These are phyloP conservation scores for Rhodofomes roseus DNA, from an alignment of 1,284 basidiomycete species.

Conservation along the genomic window DNA sequence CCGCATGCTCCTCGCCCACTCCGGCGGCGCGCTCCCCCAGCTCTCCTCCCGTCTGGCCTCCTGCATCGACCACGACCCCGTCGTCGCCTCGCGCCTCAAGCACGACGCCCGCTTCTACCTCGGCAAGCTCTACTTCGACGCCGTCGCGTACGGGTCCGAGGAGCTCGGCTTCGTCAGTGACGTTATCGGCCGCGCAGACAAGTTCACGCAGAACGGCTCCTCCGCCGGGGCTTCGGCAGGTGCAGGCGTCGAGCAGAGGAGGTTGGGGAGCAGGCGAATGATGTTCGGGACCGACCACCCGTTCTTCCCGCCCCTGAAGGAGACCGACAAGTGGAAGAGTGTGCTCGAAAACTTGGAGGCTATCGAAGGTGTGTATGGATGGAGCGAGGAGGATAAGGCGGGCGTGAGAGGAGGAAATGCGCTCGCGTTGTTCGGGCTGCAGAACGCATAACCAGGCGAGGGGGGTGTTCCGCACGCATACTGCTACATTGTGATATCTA, in stretches of 20 bases:
- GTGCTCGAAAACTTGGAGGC: slow-evolving; percentile 82
- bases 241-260: slow-evolving; percentile 17
- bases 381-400: slow-evolving; percentile 58
- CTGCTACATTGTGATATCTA: slow-evolving; percentile 9
- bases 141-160: slow-evolving; percentile 80
- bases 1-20: slow-evolving; percentile 78
- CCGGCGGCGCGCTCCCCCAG: slow-evolving; percentile 77
- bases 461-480: background rate
- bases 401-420: slow-evolving; percentile 73
- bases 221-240: slow-evolving; percentile 24
- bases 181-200: slow-evolving; percentile 56
- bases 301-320: slow-evolving; percentile 79
- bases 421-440: slow-evolving; percentile 53
- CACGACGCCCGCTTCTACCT: slow-evolving; percentile 85
- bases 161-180: slow-evolving; percentile 76
- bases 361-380: slow-evolving; percentile 60
- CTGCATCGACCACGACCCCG: slow-evolving; percentile 80
- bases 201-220: slow-evolving; percentile 40
- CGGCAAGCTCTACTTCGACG: slow-evolving; percentile 77
- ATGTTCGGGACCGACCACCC: slow-evolving; percentile 88
- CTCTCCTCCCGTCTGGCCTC: slow-evolving; percentile 80
- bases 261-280: slow-evolving; percentile 51
- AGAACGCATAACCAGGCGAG: background rate
- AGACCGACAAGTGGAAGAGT: slow-evolving; percentile 73
- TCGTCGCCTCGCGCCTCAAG: slow-evolving; percentile 66